Base-by-base conservation (phyloP, 192 early-diverging fungal genomes). In the Jimgerdemannia flammicorona region DNA sequence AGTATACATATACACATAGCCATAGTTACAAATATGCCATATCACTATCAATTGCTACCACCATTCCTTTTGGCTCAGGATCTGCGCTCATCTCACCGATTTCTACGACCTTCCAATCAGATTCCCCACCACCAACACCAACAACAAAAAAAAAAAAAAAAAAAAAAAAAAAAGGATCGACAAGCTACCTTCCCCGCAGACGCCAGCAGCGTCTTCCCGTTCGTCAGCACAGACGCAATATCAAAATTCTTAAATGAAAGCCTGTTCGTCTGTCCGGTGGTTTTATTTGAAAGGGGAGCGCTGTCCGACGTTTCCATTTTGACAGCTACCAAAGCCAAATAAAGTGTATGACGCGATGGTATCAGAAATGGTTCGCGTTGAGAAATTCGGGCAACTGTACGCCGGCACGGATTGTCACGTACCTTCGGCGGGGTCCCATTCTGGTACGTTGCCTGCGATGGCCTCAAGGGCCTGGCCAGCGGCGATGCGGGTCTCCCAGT, bases 401-500 rank as follows among this genome's bases (percentile, higher is more conserved):
- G 19, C 18, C 71, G 68, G 72, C 71, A 29, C 29, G 29, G 29
- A 29, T 29, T 29, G 29, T 29, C 29, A 59, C 49, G 8, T 59
- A 59, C 79, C 76, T 66, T 79, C 75, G 3, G 71, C 74, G 6
- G 94, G 92, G 73, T 92, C 85, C 96, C 96, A 99, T 43, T 90
- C 89, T 41, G 91, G 87, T 3, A 99, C 96, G 80, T 97, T 93
- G 54, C 87, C 81, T 65, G 95, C 94, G 75, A 99, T 97, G 4
- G 93, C 92, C 70, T 96, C 95, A 6, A 99, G 80, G 6, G 98
- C 96, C 63, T 91, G 87, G 3, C 93, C 94, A 0, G 96, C 96
- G n/a, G 98, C 98, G 44, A 93, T 89, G 3, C 98, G 95, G 17
- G 97, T 97, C 67, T 95, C 96, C 98, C 98, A 99, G 75, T 88